Percentiles rank a stretch among this genome's conserved stretches.
Evolutionary conservation across 2,329 filamentous ascomycete genomes (phyloP).

Genomic region (Xylaria sp.): DNA sequence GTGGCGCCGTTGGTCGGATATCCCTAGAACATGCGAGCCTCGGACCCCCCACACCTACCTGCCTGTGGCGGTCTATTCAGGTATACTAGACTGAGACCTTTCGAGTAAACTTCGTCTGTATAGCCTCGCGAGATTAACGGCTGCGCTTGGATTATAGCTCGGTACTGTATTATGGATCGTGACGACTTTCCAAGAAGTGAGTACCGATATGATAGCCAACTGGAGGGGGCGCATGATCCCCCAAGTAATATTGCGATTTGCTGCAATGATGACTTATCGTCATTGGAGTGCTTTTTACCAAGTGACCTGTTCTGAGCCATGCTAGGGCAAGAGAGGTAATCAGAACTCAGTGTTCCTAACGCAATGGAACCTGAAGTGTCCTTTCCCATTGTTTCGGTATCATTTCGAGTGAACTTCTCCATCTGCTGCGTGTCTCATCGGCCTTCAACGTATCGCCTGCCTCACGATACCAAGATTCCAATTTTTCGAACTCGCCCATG

Average conservation of each 20-base stretch:
- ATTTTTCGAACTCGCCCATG: conserved; percentile 46
- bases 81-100: background rate
- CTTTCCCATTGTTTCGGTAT: conserved; percentile 46
- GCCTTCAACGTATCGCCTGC: conserved; percentile 43
- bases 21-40: background rate
- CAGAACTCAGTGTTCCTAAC: background rate
- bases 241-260: background rate
- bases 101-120: background rate
- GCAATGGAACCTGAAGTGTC: conserved; percentile 31
- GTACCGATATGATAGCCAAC: background rate
- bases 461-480: conserved; percentile 47
- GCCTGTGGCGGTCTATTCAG: background rate
- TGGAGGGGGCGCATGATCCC: background rate
- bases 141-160: background rate
- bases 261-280: background rate
- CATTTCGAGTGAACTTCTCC: conserved; percentile 42
- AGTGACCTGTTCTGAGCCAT: background rate
- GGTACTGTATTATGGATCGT: background rate
- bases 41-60: background rate
- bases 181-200: background rate
- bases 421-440: conserved; percentile 41
- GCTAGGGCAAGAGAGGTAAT: background rate
- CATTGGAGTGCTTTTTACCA: background rate
- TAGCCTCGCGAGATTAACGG: background rate
- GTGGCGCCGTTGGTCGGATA: conserved; percentile 2